Conservation (phyloP, 2,329 filamentous ascomycete genomes). For the Exophiala xenobiotica region DNA sequence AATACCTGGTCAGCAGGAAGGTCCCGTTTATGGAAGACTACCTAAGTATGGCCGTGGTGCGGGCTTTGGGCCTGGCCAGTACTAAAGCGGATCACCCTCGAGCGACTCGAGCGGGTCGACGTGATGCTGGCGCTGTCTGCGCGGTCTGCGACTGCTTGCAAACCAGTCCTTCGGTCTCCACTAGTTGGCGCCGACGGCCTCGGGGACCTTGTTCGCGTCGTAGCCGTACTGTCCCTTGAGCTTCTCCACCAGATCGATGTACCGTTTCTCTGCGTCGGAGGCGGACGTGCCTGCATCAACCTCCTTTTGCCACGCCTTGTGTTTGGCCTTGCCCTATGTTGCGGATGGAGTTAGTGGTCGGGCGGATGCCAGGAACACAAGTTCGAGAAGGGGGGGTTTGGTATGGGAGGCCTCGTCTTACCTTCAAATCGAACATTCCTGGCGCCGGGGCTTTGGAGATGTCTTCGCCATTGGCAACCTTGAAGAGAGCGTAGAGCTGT, state of each 20-base stretch:
- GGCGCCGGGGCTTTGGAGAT: conserved; percentile 34
- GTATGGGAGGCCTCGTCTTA: conserved; percentile 29
- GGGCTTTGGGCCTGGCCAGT: no score
- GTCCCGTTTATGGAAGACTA: no score
- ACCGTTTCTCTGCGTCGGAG: conserved; percentile 71
- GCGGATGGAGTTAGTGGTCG: not conserved
- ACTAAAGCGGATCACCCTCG: no score
- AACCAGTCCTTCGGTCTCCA: no score
- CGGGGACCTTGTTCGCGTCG: conserved; percentile 63
- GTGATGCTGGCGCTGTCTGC: no score
- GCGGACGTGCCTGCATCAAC: conserved; percentile 62
- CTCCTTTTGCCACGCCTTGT: conserved; percentile 71
- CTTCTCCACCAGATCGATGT: conserved; percentile 69
- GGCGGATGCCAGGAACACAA: conserved; percentile 38
- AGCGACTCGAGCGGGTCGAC: no score
- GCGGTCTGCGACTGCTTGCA: no score
- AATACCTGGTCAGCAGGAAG: no score
- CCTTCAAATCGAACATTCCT: conserved; percentile 42
- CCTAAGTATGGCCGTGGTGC: no score
- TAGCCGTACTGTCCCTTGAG: conserved; percentile 70
- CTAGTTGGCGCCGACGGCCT: conserved; percentile 48
- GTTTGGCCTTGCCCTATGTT: conserved; percentile 74
- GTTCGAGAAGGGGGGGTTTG: conserved; percentile 47
- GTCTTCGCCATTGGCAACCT: conserved; percentile 32
- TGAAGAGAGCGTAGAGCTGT: conserved; percentile 43